These are phyloP conservation scores for Durio zibethinus DNA, from an alignment of 345 rosid species.

Conservation along the genomic window DNA sequence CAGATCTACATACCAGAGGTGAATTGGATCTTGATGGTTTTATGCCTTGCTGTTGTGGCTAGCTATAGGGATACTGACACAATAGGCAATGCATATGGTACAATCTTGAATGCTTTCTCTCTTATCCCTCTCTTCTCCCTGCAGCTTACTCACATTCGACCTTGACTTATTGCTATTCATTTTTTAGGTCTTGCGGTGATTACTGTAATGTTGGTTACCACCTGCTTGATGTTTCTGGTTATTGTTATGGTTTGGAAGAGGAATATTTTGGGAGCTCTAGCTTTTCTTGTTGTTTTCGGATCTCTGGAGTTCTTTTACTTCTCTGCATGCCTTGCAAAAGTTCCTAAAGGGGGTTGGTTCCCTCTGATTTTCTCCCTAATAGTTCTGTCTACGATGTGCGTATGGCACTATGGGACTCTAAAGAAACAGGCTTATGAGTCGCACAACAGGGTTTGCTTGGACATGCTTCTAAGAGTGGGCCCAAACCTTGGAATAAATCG, in stretches of 20 bases:
- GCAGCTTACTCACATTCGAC: background rate
- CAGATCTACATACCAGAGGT: conserved; percentile 39
- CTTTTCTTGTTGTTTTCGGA: conserved; percentile 26
- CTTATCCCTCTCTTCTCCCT: conserved; percentile 1
- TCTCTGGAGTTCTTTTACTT: conserved; percentile 28
- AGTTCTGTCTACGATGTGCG: conserved; percentile 22
- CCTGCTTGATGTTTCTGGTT: conserved; percentile 30
- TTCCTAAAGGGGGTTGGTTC: conserved; percentile 30
- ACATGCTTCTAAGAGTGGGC: conserved; percentile 23
- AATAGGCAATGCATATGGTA: conserved; percentile 32
- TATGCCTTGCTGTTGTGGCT: conserved; percentile 24
- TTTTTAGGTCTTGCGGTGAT: conserved; percentile 33
- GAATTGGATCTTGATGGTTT: conserved; percentile 31
- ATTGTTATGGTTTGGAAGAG: conserved; percentile 26
- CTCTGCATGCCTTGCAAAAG: conserved; percentile 28
- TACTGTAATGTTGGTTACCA: conserved; percentile 36
- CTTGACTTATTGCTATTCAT: conserved; percentile 8
- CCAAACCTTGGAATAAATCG: conserved; percentile 29
- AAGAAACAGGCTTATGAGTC: conserved; percentile 27
- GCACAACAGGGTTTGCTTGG: conserved; percentile 25
- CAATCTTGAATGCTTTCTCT: background rate
- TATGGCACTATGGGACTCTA: conserved; percentile 35
- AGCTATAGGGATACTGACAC: conserved; percentile 28
- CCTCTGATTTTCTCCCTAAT: conserved; percentile 25
- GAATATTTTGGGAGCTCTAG: conserved; percentile 18